phyloP scores from a whole-genome alignment of 306 rosid species.

The Glycine soja region DNA sequence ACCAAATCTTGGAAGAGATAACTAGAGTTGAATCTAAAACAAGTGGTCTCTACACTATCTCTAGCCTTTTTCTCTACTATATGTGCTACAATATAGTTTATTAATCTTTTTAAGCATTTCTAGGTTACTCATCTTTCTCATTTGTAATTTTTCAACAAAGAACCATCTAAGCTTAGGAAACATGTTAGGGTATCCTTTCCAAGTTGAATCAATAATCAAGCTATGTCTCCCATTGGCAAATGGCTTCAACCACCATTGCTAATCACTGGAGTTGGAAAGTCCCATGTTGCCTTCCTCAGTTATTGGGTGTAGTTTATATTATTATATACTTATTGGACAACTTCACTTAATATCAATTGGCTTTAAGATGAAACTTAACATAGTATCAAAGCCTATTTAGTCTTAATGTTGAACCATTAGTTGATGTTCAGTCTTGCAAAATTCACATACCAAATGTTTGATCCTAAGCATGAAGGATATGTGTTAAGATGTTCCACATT shows the following conservation, averaged over 20 bases:
- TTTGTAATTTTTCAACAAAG: not conserved
- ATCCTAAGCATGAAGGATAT: not conserved
- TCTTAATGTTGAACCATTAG: not conserved
- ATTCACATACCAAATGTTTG: not conserved
- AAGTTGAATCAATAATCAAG: not conserved
- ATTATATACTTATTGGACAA: not conserved
- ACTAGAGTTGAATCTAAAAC: not conserved
- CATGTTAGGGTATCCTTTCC: not conserved
- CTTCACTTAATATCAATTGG: not conserved
- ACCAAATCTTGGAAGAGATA: too few species aligned
- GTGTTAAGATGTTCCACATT: not conserved
- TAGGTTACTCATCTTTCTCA: not conserved
- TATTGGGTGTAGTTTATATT: not conserved
- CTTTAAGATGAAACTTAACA: too few species aligned
- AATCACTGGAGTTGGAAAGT: not conserved
- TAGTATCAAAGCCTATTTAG: not conserved
- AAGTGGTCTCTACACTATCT: not conserved
- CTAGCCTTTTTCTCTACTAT: not conserved
- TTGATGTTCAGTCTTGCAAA: too few species aligned
- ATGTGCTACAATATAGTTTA: not conserved
- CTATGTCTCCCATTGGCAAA: not conserved
- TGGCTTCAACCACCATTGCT: not conserved
- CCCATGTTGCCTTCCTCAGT: not conserved
- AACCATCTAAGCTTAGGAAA: not conserved
- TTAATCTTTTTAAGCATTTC: not conserved